phyloP scores from a whole-genome alignment of 495 filamentous ascomycete genomes.

The Gamarada debralockiae region DNA sequence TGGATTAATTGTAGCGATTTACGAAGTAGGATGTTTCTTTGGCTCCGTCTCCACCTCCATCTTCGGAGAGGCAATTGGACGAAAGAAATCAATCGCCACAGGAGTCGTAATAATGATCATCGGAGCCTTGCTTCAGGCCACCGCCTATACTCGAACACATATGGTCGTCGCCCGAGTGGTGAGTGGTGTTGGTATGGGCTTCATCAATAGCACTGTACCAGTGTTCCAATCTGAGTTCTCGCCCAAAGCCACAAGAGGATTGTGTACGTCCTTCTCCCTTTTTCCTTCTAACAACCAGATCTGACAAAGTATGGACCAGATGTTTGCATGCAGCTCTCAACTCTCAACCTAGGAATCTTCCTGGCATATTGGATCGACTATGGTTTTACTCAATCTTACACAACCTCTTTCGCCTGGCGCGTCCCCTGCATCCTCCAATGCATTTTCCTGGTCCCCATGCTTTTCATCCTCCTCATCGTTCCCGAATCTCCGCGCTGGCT shows the following conservation, averaged over 20 bases:
- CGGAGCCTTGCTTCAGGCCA: conserved; percentile 61
- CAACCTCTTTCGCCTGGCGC: conserved; percentile 61
- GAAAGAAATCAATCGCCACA: conserved; percentile 62
- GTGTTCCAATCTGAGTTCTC: conserved; percentile 41
- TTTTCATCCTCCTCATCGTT: conserved; percentile 56
- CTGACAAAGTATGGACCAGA: too few species aligned
- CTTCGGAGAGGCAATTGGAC: conserved; percentile 63
- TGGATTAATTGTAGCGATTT: conserved; percentile 32
- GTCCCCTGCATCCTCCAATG: conserved; percentile 73
- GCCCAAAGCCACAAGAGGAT: conserved; percentile 25
- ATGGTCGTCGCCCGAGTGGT: conserved; percentile 56
- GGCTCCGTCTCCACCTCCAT: conserved; percentile 61
- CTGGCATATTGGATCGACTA: conserved; percentile 48
- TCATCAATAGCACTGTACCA: conserved; percentile 33
- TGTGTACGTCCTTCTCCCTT: conserved; percentile 12
- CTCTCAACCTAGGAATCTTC: conserved; percentile 58
- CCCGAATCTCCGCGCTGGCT: conserved; percentile 51
- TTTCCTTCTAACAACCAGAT: conserved; percentile 14
- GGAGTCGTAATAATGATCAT: conserved; percentile 66
- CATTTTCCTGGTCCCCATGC: conserved; percentile 59
- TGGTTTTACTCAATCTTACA: conserved; percentile 49
- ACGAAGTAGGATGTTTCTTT: conserved; percentile 64
- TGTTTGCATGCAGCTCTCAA: conserved; percentile 71
- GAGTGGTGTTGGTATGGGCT: conserved; percentile 33
- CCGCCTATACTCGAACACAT: conserved; percentile 54